Evolutionary conservation across 1,139 yeast species (phyloP).

Genomic region (Oligophagozyma castellii): DNA sequence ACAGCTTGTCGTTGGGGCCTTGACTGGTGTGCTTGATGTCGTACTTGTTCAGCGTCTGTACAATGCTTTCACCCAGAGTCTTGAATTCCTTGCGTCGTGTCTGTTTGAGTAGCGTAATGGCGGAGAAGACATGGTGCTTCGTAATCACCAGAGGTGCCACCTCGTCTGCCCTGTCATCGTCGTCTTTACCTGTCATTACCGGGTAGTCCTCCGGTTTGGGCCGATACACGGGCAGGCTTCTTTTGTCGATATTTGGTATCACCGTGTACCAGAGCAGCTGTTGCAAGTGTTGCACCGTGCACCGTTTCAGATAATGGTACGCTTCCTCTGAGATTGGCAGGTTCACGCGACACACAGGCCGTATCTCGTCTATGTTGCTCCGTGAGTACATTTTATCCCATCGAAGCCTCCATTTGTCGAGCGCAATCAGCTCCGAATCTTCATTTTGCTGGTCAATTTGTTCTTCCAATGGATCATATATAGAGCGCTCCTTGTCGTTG

Average conservation of each 20-base stretch:
- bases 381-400: slow-evolving; percentile 18
- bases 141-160: slow-evolving; percentile 11
- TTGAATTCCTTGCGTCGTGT: background rate
- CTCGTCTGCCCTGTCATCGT: slow-evolving; percentile 10
- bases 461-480: slow-evolving; percentile 1
- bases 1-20: slow-evolving; percentile 18
- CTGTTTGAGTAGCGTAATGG: slow-evolving; percentile 3
- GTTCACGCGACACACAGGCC: slow-evolving; percentile 8
- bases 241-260: slow-evolving; percentile 10
- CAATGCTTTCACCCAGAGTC: slow-evolving; percentile 15
- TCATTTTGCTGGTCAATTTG: slow-evolving; percentile 2
- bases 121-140: slow-evolving; percentile 12
- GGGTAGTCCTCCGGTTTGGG: slow-evolving; percentile 7
- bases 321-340: slow-evolving; percentile 8
- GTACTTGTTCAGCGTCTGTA: slow-evolving; percentile 15
- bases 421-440: slow-evolving; percentile 7
- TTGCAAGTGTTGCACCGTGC: slow-evolving; percentile 9
- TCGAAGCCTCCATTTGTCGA: slow-evolving; percentile 18
- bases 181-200: too few relatives aligned
- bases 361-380: slow-evolving; percentile 11
- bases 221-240: slow-evolving; percentile 9
- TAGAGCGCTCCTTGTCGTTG: too few relatives aligned
- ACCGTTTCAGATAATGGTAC: slow-evolving; percentile 5
- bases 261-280: slow-evolving; percentile 12
- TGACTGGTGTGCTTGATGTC: slow-evolving; percentile 8